Evolutionary conservation across 768 basidiomycete genomes (phyloP).

Genomic region (Lactarius tabidus): DNA sequence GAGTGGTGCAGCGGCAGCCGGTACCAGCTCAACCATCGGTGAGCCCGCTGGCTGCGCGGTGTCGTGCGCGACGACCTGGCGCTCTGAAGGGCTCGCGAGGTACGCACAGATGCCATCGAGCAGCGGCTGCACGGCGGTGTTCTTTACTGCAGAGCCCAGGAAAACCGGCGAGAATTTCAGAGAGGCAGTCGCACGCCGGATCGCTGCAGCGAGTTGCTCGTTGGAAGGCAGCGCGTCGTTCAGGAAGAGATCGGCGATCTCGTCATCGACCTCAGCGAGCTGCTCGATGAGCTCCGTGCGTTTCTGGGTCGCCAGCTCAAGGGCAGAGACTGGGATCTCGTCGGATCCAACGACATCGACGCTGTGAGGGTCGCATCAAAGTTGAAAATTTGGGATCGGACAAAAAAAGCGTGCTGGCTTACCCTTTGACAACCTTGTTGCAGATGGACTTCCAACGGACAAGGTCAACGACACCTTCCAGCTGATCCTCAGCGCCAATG

Average conservation of each 20-base stretch:
- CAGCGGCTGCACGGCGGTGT: slow-evolving; percentile 90
- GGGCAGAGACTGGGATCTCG: slow-evolving; percentile 77
- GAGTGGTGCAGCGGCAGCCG: slow-evolving; percentile 81
- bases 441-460: slow-evolving; percentile 93
- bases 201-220: slow-evolving; percentile 72
- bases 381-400: background rate
- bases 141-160: slow-evolving; percentile 95
- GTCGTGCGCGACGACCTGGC: slow-evolving; percentile 77
- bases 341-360: slow-evolving; percentile 74
- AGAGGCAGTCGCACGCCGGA: slow-evolving; percentile 82
- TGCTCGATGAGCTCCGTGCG: slow-evolving; percentile 90
- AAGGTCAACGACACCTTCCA: slow-evolving; percentile 90
- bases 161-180: slow-evolving; percentile 97
- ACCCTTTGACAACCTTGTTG: slow-evolving; percentile 95
- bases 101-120: slow-evolving; percentile 95
- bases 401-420: slow-evolving; percentile 27
- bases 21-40: slow-evolving; percentile 69
- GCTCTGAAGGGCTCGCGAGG: slow-evolving; percentile 83
- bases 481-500: slow-evolving; percentile 84
- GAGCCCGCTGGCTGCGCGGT: slow-evolving; percentile 60
- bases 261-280: slow-evolving; percentile 94
- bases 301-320: slow-evolving; percentile 76
- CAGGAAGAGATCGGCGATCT: slow-evolving; percentile 87
- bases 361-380: slow-evolving; percentile 40
- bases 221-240: slow-evolving; percentile 76